Conservation (phyloP, 129 eudicot genomes). For the Tanacetum coccineum region DNA sequence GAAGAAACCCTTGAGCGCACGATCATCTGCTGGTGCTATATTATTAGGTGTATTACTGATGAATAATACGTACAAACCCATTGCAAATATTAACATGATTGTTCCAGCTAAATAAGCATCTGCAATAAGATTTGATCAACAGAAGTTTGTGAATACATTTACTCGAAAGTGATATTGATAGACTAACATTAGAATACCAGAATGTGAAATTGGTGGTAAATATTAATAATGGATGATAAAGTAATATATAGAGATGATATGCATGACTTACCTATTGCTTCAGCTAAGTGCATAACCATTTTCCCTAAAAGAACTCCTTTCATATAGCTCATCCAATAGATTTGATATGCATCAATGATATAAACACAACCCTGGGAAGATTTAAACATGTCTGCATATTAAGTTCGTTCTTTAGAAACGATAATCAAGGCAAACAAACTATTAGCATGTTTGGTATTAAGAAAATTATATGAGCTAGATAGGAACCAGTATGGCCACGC, state of each 20-base stretch:
- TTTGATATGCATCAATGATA: slow-evolving; percentile 75
- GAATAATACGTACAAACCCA: slow-evolving; percentile 91
- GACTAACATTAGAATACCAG: slow-evolving; percentile 4
- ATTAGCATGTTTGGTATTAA: background rate
- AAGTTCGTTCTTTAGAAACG: background rate
- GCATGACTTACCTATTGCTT: slow-evolving; percentile 80
- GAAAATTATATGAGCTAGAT: no score
- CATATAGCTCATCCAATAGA: slow-evolving; percentile 79
- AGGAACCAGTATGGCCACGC: no score
- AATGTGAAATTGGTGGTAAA: background rate
- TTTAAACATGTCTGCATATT: slow-evolving; percentile 18
- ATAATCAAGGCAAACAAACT: background rate
- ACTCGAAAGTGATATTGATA: background rate
- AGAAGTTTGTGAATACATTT: background rate
- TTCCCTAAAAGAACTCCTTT: slow-evolving; percentile 81
- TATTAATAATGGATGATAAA: background rate
- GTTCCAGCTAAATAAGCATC: slow-evolving; percentile 99
- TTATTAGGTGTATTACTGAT: slow-evolving; percentile 61
- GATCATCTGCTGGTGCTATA: slow-evolving; percentile 63
- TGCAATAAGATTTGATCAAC: slow-evolving; percentile 25
- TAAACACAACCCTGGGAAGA: slow-evolving; percentile 81
- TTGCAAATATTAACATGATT: slow-evolving; percentile 86
- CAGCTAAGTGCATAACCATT: slow-evolving; percentile 89
- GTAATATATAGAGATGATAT: background rate
- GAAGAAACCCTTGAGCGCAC: slow-evolving; percentile 81